These are phyloP conservation scores for Fraxinus greggii DNA, from an alignment of 305 asterid species.

Conservation along the genomic window DNA sequence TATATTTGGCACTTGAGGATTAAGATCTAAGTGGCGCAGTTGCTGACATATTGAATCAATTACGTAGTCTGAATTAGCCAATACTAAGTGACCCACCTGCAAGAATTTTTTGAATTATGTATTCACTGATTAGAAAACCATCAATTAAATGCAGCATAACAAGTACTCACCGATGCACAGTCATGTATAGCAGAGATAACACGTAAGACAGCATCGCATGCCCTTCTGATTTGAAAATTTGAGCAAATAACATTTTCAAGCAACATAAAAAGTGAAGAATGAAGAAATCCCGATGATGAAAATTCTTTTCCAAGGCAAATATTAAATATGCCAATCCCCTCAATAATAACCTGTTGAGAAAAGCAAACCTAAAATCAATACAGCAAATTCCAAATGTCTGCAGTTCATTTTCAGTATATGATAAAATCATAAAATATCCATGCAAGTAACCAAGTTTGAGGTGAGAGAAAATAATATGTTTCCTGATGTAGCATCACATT, in stretches of 20 bases:
- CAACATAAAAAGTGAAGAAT: constrained; percentile 79
- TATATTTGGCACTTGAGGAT: constrained; percentile 85
- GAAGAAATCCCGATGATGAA: constrained; percentile 88
- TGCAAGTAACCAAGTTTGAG: constrained; percentile 13
- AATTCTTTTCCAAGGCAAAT: constrained; percentile 71
- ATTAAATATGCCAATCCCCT: constrained; percentile 80
- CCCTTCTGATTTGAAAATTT: constrained; percentile 72
- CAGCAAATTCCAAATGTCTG: constrained; percentile 8
- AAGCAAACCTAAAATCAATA: constrained; percentile 17
- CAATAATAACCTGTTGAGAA: constrained; percentile 68
- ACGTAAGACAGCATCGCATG: constrained; percentile 73
- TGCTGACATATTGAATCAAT: constrained; percentile 90
- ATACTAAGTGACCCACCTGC: constrained; percentile 94
- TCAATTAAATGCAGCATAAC: constrained; percentile 24
- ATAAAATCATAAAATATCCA: constrained; percentile 21
- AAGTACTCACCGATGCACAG: constrained; percentile 69
- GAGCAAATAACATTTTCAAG: constrained; percentile 91
- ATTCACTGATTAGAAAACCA: constrained; percentile 16
- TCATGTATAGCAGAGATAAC: constrained; percentile 60
- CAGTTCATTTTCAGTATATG: background rate
- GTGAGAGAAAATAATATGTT: constrained; percentile 33
- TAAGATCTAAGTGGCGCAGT: constrained; percentile 86
- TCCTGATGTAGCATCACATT: constrained; percentile 92
- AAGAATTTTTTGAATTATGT: constrained; percentile 30
- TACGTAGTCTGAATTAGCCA: constrained; percentile 84